Percentiles rank a stretch among this genome's conserved stretches.
Conservation (phyloP, 305 asterid species). For the Solanum hybrid region DNA sequence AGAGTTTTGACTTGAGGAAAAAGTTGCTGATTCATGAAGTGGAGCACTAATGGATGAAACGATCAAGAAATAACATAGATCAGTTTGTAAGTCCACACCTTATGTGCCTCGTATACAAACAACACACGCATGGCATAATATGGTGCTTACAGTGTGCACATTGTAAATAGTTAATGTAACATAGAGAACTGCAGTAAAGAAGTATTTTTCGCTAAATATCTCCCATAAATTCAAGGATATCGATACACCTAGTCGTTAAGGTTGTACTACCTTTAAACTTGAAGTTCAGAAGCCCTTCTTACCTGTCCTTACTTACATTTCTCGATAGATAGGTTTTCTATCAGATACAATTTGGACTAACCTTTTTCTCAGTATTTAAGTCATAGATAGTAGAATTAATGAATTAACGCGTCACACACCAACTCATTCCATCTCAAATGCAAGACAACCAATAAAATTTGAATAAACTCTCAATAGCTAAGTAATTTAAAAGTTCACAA, state of each 20-base stretch:
- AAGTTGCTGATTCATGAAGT: background rate
- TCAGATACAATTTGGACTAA: background rate
- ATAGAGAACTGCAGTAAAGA: background rate
- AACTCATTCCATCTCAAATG: background rate
- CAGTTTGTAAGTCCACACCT: background rate
- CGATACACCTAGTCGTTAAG: background rate
- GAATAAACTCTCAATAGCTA: background rate
- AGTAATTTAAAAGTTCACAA: background rate
- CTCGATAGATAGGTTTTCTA: background rate
- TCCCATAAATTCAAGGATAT: background rate
- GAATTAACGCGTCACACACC: background rate
- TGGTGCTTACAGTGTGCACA: background rate
- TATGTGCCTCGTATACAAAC: background rate
- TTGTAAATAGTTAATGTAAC: background rate
- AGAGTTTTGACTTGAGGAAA: background rate
- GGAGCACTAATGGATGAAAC: background rate
- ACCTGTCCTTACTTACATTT: background rate
- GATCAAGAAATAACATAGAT: background rate
- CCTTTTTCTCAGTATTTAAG: background rate
- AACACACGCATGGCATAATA: background rate
- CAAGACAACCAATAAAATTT: background rate
- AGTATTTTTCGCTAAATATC: background rate
- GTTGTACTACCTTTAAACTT: background rate
- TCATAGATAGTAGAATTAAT: background rate
- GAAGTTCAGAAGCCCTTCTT: background rate